A percentile compares a stretch with the other conserved stretches of the same genome.
Evolutionary conservation across 2,329 filamentous ascomycete species (phyloP).

Genomic region (Furcasterigmium sp.): DNA sequence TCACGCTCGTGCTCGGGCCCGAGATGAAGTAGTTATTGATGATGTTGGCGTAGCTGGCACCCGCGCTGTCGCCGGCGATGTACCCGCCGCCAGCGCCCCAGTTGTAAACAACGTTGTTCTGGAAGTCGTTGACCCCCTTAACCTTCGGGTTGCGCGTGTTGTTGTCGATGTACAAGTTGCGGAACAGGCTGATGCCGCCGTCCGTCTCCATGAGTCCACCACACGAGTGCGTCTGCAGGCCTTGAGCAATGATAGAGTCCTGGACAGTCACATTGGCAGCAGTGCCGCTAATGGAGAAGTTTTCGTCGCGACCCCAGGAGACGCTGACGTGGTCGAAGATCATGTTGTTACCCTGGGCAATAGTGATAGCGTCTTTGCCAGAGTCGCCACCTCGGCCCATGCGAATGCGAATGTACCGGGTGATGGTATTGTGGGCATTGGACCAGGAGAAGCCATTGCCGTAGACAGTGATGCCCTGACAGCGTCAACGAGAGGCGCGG

Average conservation of each 20-base stretch:
- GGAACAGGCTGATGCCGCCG: constrained; percentile 43
- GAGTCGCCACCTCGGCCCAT: constrained; percentile 45
- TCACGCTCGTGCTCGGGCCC: constrained; percentile 42
- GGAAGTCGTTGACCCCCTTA: constrained; percentile 51
- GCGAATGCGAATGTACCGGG: constrained; percentile 49
- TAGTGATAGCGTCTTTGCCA: constrained; percentile 48
- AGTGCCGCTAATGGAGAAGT: constrained; percentile 43
- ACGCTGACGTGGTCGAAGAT: constrained; percentile 52
- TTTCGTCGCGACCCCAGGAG: constrained; percentile 52
- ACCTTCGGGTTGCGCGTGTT: constrained; percentile 54
- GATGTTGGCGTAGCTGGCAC: constrained; percentile 43
- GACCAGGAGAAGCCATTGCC: constrained; percentile 49
- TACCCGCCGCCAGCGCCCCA: constrained; percentile 50
- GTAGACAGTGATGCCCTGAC: constrained; percentile 41
- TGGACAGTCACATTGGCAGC: constrained; percentile 44
- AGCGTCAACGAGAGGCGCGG: constrained; percentile 41
- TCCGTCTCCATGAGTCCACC: constrained; percentile 46
- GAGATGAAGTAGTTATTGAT: constrained; percentile 53
- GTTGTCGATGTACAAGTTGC: constrained; percentile 52
- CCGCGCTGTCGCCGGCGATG: constrained; percentile 45
- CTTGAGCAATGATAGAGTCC: constrained; percentile 48
- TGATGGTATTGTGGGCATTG: constrained; percentile 45
- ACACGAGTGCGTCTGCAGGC: constrained; percentile 47
- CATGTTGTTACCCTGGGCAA: constrained; percentile 46
- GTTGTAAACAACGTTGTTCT: constrained; percentile 49